phyloP scores from a whole-genome alignment of 2,329 filamentous ascomycete genomes.

The Ophiocordyceps camponoti-saundersi region DNA sequence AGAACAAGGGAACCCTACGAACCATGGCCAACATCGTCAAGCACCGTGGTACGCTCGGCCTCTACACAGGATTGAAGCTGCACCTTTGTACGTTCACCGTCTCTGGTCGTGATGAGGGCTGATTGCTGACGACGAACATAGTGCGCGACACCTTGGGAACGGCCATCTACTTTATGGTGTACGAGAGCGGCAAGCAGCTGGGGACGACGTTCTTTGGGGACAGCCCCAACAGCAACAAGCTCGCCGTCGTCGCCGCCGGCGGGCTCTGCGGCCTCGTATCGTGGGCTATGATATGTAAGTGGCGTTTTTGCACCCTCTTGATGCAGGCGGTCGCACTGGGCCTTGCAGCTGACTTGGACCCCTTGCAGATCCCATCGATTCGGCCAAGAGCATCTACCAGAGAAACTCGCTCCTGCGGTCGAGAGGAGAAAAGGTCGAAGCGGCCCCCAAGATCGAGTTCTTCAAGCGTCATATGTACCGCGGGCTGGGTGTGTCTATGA shows the following conservation, averaged over 20 bases:
- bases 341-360: neutral
- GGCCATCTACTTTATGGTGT: slow-evolving; percentile 75
- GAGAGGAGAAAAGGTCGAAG: slow-evolving; percentile 44
- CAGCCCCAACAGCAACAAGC: slow-evolving; percentile 57
- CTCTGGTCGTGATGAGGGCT: neutral
- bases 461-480: slow-evolving; percentile 67
- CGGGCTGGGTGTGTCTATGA: slow-evolving; percentile 69
- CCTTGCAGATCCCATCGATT: slow-evolving; percentile 50
- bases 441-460: slow-evolving; percentile 59
- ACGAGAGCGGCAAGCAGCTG: slow-evolving; percentile 72
- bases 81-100: slow-evolving; percentile 47
- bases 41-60: slow-evolving; percentile 52
- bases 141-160: slow-evolving; percentile 74
- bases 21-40: slow-evolving; percentile 64
- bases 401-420: slow-evolving; percentile 59
- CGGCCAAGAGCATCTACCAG: slow-evolving; percentile 74
- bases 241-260: slow-evolving; percentile 62
- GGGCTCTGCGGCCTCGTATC: slow-evolving; percentile 71
- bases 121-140: slow-evolving; percentile 11
- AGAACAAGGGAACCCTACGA: slow-evolving; percentile 60
- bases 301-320: no score
- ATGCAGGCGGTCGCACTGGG: neutral
- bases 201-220: slow-evolving; percentile 58
- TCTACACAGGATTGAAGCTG: slow-evolving; percentile 68
- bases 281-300: slow-evolving; percentile 60